These are phyloP conservation scores for Linnemannia hyalina DNA, from an alignment of 192 early-diverging fungal species.

Conservation along the genomic window DNA sequence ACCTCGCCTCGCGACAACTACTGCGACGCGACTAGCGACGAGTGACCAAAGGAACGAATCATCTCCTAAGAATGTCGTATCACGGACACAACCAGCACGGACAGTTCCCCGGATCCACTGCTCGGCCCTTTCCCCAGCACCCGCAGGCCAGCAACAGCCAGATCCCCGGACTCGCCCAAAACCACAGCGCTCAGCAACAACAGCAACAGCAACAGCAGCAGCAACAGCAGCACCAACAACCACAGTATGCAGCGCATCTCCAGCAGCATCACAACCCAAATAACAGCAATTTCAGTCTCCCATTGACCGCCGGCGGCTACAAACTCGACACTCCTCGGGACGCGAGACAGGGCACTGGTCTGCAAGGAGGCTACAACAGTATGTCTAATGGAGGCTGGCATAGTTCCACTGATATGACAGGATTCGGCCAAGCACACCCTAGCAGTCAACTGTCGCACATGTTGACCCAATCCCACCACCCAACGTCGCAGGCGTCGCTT, in stretches of 20 bases:
- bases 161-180: constrained; percentile 36
- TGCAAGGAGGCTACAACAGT: constrained; percentile 29
- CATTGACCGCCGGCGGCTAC: constrained; percentile 31
- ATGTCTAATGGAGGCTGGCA: constrained; percentile 42
- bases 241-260: constrained; percentile 36
- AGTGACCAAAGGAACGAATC: background rate
- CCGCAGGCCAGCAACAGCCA: constrained; percentile 39
- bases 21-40: background rate
- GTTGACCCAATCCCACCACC: constrained; percentile 31
- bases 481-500: constrained; percentile 36
- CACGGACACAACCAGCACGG: constrained; percentile 49
- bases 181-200: constrained; percentile 16
- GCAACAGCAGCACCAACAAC: constrained; percentile 32
- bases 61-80: constrained; percentile 27
- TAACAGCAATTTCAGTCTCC: constrained; percentile 32
- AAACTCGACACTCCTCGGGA: constrained; percentile 43
- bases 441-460: constrained; percentile 44
- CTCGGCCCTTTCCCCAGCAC: constrained; percentile 38
- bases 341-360: constrained; percentile 27
- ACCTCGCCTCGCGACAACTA: background rate
- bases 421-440: constrained; percentile 43
- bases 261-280: constrained; percentile 36
- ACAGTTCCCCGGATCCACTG: constrained; percentile 39
- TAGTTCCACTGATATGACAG: constrained; percentile 30
- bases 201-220: constrained; percentile 13